Evolutionary conservation across 345 rosid species (phyloP).

Genomic region (Firmiana major): DNA sequence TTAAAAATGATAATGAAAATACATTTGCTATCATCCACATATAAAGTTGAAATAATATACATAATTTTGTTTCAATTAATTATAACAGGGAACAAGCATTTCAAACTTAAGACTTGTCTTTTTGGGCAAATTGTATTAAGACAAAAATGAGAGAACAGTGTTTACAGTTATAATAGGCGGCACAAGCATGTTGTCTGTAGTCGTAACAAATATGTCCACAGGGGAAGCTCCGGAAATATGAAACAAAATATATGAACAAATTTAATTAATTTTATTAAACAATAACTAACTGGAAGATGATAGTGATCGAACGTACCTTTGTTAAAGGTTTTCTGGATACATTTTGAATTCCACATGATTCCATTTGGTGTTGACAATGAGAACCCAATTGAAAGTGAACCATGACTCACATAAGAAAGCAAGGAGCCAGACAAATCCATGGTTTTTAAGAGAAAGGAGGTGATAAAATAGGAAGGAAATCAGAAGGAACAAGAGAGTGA

Average conservation of each 20-base stretch:
- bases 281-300: background rate
- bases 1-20: background rate
- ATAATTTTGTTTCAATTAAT: no score
- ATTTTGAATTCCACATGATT: conserved; percentile 43
- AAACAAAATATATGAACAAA: background rate
- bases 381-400: conserved; percentile 51
- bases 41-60: no score
- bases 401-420: conserved; percentile 60
- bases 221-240: conserved; percentile 12
- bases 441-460: conserved; percentile 22
- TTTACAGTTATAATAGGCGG: conserved; percentile 28
- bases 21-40: no score
- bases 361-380: conserved; percentile 51
- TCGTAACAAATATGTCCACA: conserved; percentile 31
- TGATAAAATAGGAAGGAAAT: conserved; percentile 39
- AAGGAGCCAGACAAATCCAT: conserved; percentile 50
- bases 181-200: conserved; percentile 22
- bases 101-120: no score
- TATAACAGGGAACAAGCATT: no score
- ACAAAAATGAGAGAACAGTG: conserved; percentile 34
- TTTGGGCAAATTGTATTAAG: no score
- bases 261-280: no score
- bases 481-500: conserved; percentile 31
- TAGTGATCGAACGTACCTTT: background rate
- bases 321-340: conserved; percentile 37